A percentile compares a stretch with the other conserved stretches of the same genome.
phyloP scores from a whole-genome alignment of 2,329 filamentous ascomycete genomes.

The Neocucurbitaria cava region DNA sequence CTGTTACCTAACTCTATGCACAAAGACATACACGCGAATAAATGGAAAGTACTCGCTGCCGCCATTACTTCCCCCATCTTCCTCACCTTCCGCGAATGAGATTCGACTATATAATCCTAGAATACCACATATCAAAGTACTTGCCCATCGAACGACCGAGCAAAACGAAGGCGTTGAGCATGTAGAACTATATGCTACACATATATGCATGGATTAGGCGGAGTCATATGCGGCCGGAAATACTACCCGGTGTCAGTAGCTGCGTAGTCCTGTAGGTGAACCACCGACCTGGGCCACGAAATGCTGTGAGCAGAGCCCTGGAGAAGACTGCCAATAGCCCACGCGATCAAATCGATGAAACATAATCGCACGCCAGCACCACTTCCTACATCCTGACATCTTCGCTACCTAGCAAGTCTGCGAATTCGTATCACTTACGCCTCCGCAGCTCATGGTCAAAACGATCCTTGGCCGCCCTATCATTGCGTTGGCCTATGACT shows the following conservation, averaged over 20 bases:
- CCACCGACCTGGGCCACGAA: background rate
- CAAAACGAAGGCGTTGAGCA: background rate
- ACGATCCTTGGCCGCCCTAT: background rate
- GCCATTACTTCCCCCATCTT: background rate
- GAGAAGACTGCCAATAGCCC: too few relatives aligned
- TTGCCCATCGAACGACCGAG: background rate
- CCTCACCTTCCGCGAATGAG: background rate
- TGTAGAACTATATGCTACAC: background rate
- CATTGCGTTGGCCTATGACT: constrained; percentile 2
- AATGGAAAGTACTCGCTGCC: background rate
- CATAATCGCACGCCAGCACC: background rate
- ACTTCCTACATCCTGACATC: background rate
- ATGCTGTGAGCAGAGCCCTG: background rate
- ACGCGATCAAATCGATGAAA: too few relatives aligned
- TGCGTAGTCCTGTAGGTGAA: background rate
- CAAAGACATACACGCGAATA: background rate
- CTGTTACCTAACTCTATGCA: constrained; percentile 1
- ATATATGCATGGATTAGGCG: background rate
- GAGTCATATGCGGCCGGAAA: background rate
- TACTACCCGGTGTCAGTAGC: background rate
- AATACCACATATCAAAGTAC: background rate
- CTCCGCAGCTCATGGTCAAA: background rate
- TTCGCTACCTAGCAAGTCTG: background rate
- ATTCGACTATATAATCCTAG: background rate
- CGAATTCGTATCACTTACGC: background rate